Evolutionary conservation across 352 stramenopile genomes (phyloP).

Genomic region (Phytophthora tentaculata): DNA sequence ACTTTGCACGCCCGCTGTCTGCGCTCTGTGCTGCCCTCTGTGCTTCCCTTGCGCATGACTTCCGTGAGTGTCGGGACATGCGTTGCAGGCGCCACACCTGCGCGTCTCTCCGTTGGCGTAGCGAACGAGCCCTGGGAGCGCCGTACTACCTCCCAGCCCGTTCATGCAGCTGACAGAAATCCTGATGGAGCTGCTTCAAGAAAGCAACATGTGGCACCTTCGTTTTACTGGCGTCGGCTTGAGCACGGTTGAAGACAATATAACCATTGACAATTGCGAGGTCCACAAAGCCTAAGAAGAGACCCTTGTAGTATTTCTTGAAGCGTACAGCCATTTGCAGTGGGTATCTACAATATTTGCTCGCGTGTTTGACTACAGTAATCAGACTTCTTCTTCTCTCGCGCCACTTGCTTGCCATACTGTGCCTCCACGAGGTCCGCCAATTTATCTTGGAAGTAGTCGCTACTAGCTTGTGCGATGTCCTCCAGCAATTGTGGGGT

Average conservation of each 20-base stretch:
- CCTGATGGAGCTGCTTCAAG: not conserved
- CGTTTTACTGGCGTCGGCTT: not conserved
- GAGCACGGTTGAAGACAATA: slow-evolving; percentile 13
- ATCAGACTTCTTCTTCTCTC: not conserved
- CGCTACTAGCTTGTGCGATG: not conserved
- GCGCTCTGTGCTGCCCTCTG: not conserved
- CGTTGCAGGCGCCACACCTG: not conserved
- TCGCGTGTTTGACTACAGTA: not conserved
- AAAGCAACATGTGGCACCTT: not conserved
- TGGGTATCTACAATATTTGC: not conserved
- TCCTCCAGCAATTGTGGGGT: not conserved
- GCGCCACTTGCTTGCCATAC: not conserved
- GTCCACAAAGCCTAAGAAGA: slow-evolving; percentile 15
- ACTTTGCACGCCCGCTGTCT: not conserved
- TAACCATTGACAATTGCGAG: slow-evolving; percentile 10
- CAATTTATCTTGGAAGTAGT: not conserved
- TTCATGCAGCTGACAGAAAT: not conserved
- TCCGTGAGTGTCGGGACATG: not conserved
- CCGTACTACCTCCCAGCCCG: not conserved
- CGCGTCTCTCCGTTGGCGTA: no score
- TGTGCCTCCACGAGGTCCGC: not conserved
- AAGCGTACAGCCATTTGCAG: not conserved
- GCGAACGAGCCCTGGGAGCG: no score
- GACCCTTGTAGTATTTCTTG: slow-evolving; percentile 15
- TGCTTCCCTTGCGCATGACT: not conserved